Conservation (phyloP, 495 filamentous ascomycete species). For the Talaromyces thailandensis region DNA sequence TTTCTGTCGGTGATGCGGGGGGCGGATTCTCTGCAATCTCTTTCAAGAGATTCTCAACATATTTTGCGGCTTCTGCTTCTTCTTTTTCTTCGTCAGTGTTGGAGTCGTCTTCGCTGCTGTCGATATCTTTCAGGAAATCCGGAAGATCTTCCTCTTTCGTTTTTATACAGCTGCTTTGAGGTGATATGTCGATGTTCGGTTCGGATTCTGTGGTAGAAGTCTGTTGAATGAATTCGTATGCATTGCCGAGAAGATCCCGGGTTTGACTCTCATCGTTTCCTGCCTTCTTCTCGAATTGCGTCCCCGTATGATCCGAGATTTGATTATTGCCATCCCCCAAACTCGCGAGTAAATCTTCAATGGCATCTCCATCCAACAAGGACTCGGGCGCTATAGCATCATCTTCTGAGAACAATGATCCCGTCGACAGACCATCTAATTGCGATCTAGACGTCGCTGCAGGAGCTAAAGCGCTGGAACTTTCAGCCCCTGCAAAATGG, state of each 20-base stretch:
- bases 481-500: background rate
- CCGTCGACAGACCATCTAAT: background rate
- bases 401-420: conserved; percentile 2
- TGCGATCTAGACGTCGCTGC: background rate
- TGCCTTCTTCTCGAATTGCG: background rate
- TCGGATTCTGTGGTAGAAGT: background rate
- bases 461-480: background rate
- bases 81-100: conserved; percentile 1
- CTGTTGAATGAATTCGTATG: background rate
- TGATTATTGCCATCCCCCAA: background rate
- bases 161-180: background rate
- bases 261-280: background rate
- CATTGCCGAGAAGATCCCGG: background rate
- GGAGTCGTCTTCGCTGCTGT: background rate
- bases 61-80: conserved; percentile 4
- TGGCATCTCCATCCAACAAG: conserved; percentile 6
- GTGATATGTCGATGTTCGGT: background rate
- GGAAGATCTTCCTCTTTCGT: background rate
- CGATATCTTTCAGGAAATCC: background rate
- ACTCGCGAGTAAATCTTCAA: conserved; percentile 6
- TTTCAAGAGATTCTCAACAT: background rate
- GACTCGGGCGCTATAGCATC: background rate
- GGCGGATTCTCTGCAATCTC: background rate
- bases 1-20: background rate
- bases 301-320: background rate